phyloP scores from a whole-genome alignment of 179 eudicot species.

The Amaranthus tricolor region DNA sequence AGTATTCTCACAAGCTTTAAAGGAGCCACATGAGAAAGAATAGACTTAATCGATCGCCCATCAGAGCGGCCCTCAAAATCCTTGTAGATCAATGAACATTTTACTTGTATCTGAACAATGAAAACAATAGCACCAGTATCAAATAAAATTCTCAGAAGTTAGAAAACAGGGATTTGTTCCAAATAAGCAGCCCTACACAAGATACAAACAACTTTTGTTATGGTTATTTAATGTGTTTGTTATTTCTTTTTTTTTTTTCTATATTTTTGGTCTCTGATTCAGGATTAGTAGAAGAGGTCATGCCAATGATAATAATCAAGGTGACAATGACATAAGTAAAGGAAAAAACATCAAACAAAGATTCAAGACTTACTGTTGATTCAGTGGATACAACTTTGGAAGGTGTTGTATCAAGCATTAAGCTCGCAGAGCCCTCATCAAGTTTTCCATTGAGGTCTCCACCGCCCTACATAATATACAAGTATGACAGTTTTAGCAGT shows the following conservation, averaged over 20 bases:
- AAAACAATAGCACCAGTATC: not conserved
- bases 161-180: not conserved
- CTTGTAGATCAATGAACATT: conserved; percentile 73
- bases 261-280: not conserved
- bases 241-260: not conserved
- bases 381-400: conserved; percentile 91
- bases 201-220: not conserved
- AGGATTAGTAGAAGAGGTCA: not conserved
- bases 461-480: conserved; percentile 45
- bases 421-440: conserved; percentile 71
- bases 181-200: not conserved
- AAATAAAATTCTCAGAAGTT: conserved; percentile 1
- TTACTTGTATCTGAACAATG: conserved; percentile 71
- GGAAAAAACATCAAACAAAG: conserved; percentile 3
- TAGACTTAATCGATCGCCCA: conserved; percentile 87
- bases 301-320: not conserved
- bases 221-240: not conserved
- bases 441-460: conserved; percentile 77
- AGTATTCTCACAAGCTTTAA: conserved; percentile 68
- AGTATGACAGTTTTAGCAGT: conserved; percentile 18
- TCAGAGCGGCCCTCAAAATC: conserved; percentile 97
- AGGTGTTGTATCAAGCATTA: conserved; percentile 81
- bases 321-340: not conserved
- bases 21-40: conserved; percentile 85
- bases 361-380: conserved; percentile 63